Percentiles rank a stretch among this genome's conserved stretches.
Conservation (phyloP, 2,329 filamentous ascomycete genomes). For the Alternaria infectoria region DNA sequence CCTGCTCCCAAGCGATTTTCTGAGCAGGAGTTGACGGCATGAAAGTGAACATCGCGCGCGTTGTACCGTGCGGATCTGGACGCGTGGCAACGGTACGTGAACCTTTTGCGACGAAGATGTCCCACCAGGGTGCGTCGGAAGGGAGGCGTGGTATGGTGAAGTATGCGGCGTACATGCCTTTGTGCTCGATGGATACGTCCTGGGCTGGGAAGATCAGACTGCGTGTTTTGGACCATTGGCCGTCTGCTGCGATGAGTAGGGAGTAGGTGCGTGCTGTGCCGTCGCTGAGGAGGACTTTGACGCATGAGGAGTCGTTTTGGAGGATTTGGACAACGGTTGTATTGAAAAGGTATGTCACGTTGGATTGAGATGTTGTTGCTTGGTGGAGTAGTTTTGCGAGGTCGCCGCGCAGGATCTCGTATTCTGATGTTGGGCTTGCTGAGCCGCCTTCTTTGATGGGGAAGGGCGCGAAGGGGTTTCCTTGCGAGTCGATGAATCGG, state of each 20-base stretch:
- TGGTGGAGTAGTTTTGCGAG: not conserved
- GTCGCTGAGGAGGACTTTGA: conserved; percentile 33
- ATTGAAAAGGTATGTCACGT: not conserved
- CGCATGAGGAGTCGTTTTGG: not conserved
- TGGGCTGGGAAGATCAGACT: conserved; percentile 31
- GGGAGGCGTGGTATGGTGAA: not conserved
- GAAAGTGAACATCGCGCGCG: not conserved
- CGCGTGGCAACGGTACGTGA: not conserved
- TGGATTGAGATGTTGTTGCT: not conserved
- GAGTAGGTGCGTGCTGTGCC: conserved; percentile 56
- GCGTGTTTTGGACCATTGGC: conserved; percentile 57
- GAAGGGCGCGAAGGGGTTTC: conserved; percentile 35
- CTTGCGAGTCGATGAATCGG: not conserved
- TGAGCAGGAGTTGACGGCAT: not conserved
- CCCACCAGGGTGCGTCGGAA: not conserved
- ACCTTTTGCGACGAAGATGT: not conserved
- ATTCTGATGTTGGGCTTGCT: not conserved
- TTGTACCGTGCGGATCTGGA: not conserved
- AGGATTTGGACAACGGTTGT: not conserved
- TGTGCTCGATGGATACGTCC: conserved; percentile 50
- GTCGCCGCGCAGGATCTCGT: not conserved
- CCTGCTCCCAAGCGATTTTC: not conserved
- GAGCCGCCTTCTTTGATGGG: not conserved
- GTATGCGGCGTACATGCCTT: conserved; percentile 27
- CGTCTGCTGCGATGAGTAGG: conserved; percentile 63